A percentile compares a stretch with the other conserved stretches of the same genome.
Evolutionary conservation across 73 alveolate genomes (phyloP).

Genomic region (Symbiodinium natans): DNA sequence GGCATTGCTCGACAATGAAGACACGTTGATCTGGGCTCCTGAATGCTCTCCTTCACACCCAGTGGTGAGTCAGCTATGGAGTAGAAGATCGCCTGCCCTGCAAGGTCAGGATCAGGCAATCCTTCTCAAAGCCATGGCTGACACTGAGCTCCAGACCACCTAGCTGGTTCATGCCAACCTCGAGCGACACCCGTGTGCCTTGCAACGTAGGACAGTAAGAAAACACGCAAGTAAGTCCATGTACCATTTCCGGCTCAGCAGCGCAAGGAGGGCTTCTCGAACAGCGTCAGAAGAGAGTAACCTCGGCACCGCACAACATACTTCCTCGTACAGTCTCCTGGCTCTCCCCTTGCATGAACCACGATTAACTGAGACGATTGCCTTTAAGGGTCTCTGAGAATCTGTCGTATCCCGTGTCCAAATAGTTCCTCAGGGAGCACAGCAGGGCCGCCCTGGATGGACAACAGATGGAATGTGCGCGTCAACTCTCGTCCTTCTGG

Average conservation of each 20-base stretch:
- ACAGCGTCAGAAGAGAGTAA: slow-evolving; percentile 77
- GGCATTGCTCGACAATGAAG: neutral
- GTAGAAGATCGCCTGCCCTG: slow-evolving; percentile 91
- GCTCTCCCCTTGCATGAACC: neutral
- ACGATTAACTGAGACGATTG: neutral
- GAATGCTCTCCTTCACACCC: slow-evolving; percentile 87
- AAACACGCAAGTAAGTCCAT: neutral
- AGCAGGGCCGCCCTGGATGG: no score
- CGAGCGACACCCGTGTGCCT: slow-evolving; percentile 92
- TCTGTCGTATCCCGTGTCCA: slow-evolving; percentile 83
- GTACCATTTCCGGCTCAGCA: neutral
- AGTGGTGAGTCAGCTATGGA: slow-evolving; percentile 74
- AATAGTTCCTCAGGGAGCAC: neutral
- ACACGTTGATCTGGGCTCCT: slow-evolving; percentile 16
- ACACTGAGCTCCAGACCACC: slow-evolving; percentile 38
- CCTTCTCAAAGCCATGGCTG: neutral
- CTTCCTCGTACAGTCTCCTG: neutral
- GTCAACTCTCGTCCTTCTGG: slow-evolving; percentile 34
- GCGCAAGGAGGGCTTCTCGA: slow-evolving; percentile 93
- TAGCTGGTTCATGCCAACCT: slow-evolving; percentile 88
- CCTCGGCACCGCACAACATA: neutral
- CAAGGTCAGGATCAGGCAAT: neutral
- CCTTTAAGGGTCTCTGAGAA: slow-evolving; percentile 84
- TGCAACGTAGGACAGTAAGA: neutral
- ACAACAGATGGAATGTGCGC: no score